phyloP scores from a whole-genome alignment of 805 yeast species.

The Ogataea methylovora region DNA sequence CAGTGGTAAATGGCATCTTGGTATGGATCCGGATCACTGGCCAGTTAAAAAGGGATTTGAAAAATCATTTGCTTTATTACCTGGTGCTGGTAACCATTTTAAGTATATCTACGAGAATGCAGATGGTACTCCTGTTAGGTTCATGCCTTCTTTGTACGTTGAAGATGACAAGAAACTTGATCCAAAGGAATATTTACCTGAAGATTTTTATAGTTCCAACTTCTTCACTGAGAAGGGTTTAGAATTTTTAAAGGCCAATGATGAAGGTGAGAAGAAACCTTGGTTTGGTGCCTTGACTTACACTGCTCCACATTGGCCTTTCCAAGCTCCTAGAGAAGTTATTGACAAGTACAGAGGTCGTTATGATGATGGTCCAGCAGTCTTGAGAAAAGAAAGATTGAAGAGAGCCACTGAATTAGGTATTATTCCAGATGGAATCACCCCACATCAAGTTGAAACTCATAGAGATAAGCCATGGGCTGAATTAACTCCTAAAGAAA shows the following conservation, averaged over 20 bases:
- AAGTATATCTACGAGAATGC: constrained; percentile 34
- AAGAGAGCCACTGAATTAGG: constrained; percentile 36
- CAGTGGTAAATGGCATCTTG: constrained; percentile 60
- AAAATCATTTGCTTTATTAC: constrained; percentile 39
- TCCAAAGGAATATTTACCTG: constrained; percentile 31
- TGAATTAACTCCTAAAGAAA: constrained; percentile 31
- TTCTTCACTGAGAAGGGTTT: constrained; percentile 37
- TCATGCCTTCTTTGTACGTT: constrained; percentile 32
- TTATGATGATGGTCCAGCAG: constrained; percentile 43
- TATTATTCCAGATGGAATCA: constrained; percentile 33
- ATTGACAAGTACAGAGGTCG: constrained; percentile 40
- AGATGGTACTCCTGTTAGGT: constrained; percentile 20
- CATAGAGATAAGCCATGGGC: constrained; percentile 36
- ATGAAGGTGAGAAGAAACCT: constrained; percentile 35
- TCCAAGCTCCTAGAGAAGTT: constrained; percentile 46
- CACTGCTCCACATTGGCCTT: constrained; percentile 65
- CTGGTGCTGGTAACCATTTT: constrained; percentile 53
- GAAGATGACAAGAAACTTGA: constrained; percentile 31
- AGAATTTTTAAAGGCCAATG: constrained; percentile 24
- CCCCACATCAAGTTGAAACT: constrained; percentile 37
- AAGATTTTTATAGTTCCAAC: constrained; percentile 38
- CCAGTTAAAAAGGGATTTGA: constrained; percentile 45
- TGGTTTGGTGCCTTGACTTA: constrained; percentile 48
- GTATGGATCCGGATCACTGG: constrained; percentile 38
- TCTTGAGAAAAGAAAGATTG: constrained; percentile 31